phyloP scores from a whole-genome alignment of 768 basidiomycete genomes.

The Obba rivulosa region DNA sequence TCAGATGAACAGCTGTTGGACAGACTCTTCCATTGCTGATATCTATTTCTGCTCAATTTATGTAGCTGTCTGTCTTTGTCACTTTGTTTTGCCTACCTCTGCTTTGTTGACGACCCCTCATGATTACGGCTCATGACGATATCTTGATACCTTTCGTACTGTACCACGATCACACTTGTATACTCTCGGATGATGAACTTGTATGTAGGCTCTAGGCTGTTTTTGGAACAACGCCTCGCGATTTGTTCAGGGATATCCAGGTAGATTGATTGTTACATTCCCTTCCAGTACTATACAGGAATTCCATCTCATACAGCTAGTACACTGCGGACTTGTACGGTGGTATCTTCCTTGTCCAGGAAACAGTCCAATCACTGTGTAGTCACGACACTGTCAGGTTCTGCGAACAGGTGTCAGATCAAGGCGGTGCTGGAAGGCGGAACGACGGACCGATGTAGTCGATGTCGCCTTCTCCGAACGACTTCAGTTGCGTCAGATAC shows the following conservation, averaged over 20 bases:
- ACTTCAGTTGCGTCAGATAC: constrained; percentile 30
- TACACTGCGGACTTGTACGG: too few species aligned
- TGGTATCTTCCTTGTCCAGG: not conserved
- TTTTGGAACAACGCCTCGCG: too few species aligned
- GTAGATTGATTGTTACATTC: too few species aligned
- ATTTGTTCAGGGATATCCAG: too few species aligned
- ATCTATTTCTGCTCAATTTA: too few species aligned
- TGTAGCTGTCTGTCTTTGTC: not conserved
- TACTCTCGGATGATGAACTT: too few species aligned
- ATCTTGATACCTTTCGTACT: not conserved
- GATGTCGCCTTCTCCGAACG: constrained; percentile 28
- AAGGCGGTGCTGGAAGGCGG: not conserved
- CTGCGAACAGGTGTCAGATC: constrained; percentile 19
- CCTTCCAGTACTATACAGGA: too few species aligned
- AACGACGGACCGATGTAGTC: constrained; percentile 41
- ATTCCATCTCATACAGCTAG: too few species aligned
- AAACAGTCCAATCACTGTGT: constrained; percentile 27
- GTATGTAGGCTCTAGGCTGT: too few species aligned
- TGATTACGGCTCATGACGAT: constrained; percentile 8
- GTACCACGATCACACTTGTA: too few species aligned
- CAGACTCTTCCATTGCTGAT: too few species aligned
- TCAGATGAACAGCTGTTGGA: too few species aligned
- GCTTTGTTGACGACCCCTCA: not conserved
- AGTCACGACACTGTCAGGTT: constrained; percentile 38
- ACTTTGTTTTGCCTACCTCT: not conserved